Evolutionary conservation across 331 rosid genomes (phyloP), one percentile per base, ranked within the genome.

Genomic region (Pyrus hybrid): DNA sequence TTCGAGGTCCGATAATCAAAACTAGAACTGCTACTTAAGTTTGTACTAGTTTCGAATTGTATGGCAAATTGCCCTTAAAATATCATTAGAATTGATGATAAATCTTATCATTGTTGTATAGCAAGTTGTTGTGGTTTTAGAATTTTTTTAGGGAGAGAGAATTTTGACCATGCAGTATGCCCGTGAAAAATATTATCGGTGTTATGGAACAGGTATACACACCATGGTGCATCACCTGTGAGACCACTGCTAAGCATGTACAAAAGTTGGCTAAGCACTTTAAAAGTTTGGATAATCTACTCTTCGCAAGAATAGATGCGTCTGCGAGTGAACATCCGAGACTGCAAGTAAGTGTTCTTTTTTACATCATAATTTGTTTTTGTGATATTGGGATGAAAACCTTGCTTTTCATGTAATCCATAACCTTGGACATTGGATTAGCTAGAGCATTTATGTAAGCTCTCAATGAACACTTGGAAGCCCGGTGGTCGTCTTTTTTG

Each of bases 191-290:
- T 58, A 62, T 77, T 29, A 60, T 78, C 45, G 4, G 25, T 54
- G 68, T 71, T 80, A 32, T 76, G 81, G 79, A 85, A 84, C 82
- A 94, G 97, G 97, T 94, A 51, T 83, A 78, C 63, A 82, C 99
- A 14, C 97, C 99, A 35, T 90, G 99, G 99, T 94, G 99, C 83
- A 77, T 85, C 78, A 85, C 74, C 71, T 92, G 99, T 68, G 97
- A 94, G 82, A 76, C 89, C 72, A 92, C 83, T 21, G 89, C 79
- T 84, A 92, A 92, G 83, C 94, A 91, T 4, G 90, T 94, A 9
- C 91, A 92, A 82, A 94, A 87, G 83, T 83, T 94, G 87, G 93
- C 97, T 16, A 89, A 92, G 84, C 97, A 92, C 85, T 90, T 90
- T 95, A 90, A 87, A 83, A 88, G 87, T 80, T 80, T 80, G 56